Percentiles rank a stretch among this genome's conserved stretches.
Conservation (phyloP, 2,329 filamentous ascomycete species). For the Clarireedia monteithiana region DNA sequence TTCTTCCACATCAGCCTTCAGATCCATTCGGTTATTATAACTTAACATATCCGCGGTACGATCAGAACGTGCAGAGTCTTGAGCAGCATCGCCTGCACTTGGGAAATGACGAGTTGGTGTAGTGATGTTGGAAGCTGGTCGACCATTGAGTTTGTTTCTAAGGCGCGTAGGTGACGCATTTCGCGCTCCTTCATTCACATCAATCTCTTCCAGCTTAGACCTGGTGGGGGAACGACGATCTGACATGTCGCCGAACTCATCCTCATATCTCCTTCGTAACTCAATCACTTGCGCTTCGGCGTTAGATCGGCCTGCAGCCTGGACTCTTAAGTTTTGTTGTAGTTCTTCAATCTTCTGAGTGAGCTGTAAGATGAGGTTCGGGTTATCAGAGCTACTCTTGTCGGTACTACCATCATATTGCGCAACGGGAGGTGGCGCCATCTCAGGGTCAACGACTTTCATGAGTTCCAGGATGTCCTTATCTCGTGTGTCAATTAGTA, state of each 20-base stretch:
- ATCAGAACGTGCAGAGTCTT: slow-evolving; percentile 78
- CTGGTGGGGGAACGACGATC: slow-evolving; percentile 57
- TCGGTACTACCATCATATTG: slow-evolving; percentile 51
- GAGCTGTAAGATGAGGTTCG: slow-evolving; percentile 70
- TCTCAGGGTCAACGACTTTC: slow-evolving; percentile 72
- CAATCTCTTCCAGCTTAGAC: slow-evolving; percentile 78
- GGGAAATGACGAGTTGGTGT: slow-evolving; percentile 70
- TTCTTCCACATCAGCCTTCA: slow-evolving; percentile 84
- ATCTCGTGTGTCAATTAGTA: slow-evolving; percentile 70
- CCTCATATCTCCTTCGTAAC: slow-evolving; percentile 64
- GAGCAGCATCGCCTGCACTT: slow-evolving; percentile 50
- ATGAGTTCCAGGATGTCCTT: slow-evolving; percentile 76
- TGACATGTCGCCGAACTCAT: slow-evolving; percentile 57
- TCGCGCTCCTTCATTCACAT: slow-evolving; percentile 68
- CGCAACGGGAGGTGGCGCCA: slow-evolving; percentile 37
- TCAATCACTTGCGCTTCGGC: slow-evolving; percentile 79
- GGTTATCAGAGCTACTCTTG: slow-evolving; percentile 42
- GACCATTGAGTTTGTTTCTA: slow-evolving; percentile 43
- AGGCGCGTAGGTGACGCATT: slow-evolving; percentile 68
- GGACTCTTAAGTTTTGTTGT: slow-evolving; percentile 80
- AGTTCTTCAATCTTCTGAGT: slow-evolving; percentile 79
- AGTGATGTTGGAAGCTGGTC: slow-evolving; percentile 63
- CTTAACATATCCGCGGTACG: slow-evolving; percentile 74
- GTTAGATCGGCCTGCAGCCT: slow-evolving; percentile 70
- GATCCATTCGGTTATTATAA: slow-evolving; percentile 83